A percentile compares a stretch with the other conserved stretches of the same genome.
These are phyloP conservation scores for Galium porrigens DNA, from an alignment of 305 asterid species.

Conservation along the genomic window DNA sequence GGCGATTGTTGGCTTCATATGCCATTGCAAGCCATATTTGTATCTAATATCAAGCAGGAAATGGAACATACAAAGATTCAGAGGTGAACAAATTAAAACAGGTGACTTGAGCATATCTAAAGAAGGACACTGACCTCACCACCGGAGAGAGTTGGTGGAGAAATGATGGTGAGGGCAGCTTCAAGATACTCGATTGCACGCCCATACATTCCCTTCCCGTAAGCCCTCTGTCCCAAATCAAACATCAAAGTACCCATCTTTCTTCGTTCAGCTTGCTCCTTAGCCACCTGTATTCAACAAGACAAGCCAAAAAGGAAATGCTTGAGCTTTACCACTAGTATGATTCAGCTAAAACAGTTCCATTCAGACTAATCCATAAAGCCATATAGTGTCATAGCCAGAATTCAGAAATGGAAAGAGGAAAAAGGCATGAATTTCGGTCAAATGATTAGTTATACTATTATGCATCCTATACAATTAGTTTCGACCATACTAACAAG, in stretches of 20 bases:
- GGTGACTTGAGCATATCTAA: background rate
- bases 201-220: conserved; percentile 73
- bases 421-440: background rate
- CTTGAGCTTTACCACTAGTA: background rate
- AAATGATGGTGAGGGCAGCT: conserved; percentile 91
- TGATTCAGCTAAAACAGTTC: background rate
- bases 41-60: conserved; percentile 32
- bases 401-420: background rate
- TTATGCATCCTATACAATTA: background rate
- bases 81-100: background rate
- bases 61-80: background rate
- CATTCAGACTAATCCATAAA: background rate
- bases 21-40: conserved; percentile 99
- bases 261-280: conserved; percentile 25
- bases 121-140: conserved; percentile 60
- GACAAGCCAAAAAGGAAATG: background rate
- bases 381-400: background rate
- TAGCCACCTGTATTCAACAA: background rate
- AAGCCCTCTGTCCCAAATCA: conserved; percentile 82
- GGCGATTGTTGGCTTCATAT: conserved; percentile 87
- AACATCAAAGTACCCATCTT: conserved; percentile 80
- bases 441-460: background rate
- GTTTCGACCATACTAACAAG: background rate
- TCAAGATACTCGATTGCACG: conserved; percentile 92
- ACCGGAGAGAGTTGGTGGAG: conserved; percentile 71